Conservation (phyloP, 192 early-diverging fungal species). For the Kappamyces sp. region DNA sequence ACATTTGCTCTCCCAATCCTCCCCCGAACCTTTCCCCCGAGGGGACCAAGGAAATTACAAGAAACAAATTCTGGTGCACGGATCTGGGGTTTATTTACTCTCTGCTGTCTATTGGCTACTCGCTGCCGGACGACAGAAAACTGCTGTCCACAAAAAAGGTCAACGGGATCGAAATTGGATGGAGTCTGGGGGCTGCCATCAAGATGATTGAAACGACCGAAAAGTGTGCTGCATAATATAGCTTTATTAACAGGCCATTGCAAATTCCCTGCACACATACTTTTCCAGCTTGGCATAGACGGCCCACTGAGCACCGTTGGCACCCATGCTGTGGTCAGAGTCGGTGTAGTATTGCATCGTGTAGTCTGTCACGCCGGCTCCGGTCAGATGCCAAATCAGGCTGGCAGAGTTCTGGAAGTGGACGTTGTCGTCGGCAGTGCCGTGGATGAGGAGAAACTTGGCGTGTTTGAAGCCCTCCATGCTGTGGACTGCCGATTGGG, state of each 20-base stretch:
- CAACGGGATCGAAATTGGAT: conserved; percentile 86
- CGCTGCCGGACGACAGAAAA: conserved; percentile 58
- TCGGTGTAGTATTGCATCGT: conserved; percentile 86
- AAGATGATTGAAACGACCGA: conserved; percentile 42
- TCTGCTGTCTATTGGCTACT: conserved; percentile 78
- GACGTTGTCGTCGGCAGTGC: conserved; percentile 76
- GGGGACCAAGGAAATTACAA: conserved; percentile 10
- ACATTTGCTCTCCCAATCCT: conserved; percentile 50
- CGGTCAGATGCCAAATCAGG: conserved; percentile 71
- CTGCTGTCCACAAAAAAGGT: conserved; percentile 89
- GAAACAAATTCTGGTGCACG: conserved; percentile 76
- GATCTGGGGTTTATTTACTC: conserved; percentile 84
- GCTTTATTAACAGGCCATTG: conserved; percentile 8
- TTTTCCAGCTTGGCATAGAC: conserved; percentile 50
- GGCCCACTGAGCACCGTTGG: conserved; percentile 67
- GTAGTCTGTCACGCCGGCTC: conserved; percentile 66
- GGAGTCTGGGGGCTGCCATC: conserved; percentile 92
- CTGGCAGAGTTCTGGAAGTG: conserved; percentile 87
- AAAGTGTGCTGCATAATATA: background rate
- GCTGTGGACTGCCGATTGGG: conserved; percentile 63
- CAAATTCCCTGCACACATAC: conserved; percentile 24
- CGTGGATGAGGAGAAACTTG: conserved; percentile 81
- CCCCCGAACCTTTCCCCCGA: conserved; percentile 2
- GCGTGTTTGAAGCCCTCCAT: conserved; percentile 76
- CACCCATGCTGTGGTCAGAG: conserved; percentile 79